phyloP scores from a whole-genome alignment of 345 rosid species.

The Draba incana region DNA sequence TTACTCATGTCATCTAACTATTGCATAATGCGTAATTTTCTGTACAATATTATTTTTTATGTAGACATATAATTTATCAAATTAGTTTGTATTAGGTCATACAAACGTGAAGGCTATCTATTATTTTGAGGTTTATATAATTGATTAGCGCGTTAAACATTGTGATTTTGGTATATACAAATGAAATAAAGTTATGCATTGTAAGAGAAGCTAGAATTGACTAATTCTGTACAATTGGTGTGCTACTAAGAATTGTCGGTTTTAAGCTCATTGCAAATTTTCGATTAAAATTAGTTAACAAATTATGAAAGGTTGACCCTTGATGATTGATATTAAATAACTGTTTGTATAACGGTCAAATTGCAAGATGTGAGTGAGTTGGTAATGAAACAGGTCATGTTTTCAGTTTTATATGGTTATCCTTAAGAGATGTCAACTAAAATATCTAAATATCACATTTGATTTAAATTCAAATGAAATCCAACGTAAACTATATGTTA shows the following conservation, averaged over 20 bases:
- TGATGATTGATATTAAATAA: conserved; percentile 16
- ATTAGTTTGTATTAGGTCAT: too few species aligned
- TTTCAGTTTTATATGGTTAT: conserved; percentile 32
- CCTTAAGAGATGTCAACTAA: conserved; percentile 34
- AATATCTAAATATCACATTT: conserved; percentile 14
- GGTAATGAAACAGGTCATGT: conserved; percentile 32
- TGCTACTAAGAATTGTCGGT: conserved; percentile 10
- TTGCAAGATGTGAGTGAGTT: conserved; percentile 18
- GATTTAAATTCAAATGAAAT: conserved; percentile 24
- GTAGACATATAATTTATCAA: too few species aligned
- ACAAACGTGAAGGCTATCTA: too few species aligned
- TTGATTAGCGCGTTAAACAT: too few species aligned
- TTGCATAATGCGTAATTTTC: too few species aligned
- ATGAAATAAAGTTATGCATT: background rate
- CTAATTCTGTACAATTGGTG: background rate
- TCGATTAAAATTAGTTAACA: conserved; percentile 7
- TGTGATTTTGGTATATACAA: background rate
- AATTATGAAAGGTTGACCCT: conserved; percentile 31
- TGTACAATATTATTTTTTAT: too few species aligned
- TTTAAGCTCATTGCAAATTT: conserved; percentile 18
- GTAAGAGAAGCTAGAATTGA: background rate
- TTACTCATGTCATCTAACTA: too few species aligned
- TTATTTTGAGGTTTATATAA: too few species aligned
- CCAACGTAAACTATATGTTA: background rate
- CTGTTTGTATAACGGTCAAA: conserved; percentile 28